These are phyloP conservation scores for Paecilomyces niveus DNA, from an alignment of 2,329 filamentous ascomycete genomes.

Conservation along the genomic window DNA sequence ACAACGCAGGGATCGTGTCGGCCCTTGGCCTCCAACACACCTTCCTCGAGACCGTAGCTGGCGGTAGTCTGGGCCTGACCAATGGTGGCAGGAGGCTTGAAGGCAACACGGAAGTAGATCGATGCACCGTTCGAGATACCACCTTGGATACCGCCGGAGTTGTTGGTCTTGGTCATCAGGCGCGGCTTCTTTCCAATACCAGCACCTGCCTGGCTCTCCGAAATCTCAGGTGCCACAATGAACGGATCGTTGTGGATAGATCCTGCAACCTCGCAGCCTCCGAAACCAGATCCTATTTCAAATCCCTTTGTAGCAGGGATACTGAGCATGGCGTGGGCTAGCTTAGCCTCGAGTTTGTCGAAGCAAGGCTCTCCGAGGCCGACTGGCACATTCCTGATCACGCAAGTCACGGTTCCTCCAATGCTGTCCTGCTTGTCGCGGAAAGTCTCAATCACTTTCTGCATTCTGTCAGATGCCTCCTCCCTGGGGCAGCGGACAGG, in stretches of 20 bases:
- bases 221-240: slow-evolving; percentile 47
- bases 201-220: slow-evolving; percentile 6
- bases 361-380: slow-evolving; percentile 92
- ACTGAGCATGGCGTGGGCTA: slow-evolving; percentile 89
- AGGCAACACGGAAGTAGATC: slow-evolving; percentile 90
- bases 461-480: slow-evolving; percentile 63
- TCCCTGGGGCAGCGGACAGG: slow-evolving; percentile 79
- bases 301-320: slow-evolving; percentile 96
- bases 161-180: slow-evolving; percentile 85
- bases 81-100: slow-evolving; percentile 94
- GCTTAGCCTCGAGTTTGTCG: slow-evolving; percentile 86
- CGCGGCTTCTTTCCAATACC: slow-evolving; percentile 37
- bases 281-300: slow-evolving; percentile 89
- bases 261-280: slow-evolving; percentile 75
- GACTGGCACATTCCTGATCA: slow-evolving; percentile 76
- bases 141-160: slow-evolving; percentile 90
- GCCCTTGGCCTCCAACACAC: slow-evolving; percentile 82
- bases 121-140: slow-evolving; percentile 89
- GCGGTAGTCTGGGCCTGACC: slow-evolving; percentile 79
- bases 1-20: slow-evolving; percentile 92
- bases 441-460: slow-evolving; percentile 68
- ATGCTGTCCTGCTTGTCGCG: slow-evolving; percentile 79
- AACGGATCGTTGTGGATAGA: slow-evolving; percentile 92
- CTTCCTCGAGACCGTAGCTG: slow-evolving; percentile 68
- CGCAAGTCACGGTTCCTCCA: slow-evolving; percentile 89